Evolutionary conservation across 2,329 filamentous ascomycete species (phyloP).

Genomic region (Nemania sp.): DNA sequence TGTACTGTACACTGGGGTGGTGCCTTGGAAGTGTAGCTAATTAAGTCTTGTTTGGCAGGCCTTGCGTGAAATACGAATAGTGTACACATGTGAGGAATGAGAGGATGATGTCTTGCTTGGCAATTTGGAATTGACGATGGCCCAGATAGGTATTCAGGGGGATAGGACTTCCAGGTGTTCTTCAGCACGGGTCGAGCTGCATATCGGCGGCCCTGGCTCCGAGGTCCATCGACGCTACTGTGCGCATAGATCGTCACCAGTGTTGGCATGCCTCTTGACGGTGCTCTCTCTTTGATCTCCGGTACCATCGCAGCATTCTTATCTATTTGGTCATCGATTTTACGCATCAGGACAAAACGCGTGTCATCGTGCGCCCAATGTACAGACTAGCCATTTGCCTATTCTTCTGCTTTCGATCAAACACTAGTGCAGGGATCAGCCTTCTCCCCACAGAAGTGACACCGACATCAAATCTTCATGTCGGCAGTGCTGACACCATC

Average conservation of each 20-base stretch:
- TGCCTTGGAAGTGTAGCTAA: background rate
- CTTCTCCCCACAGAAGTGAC: conserved; percentile 17
- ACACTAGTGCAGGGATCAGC: conserved; percentile 16
- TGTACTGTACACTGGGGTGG: background rate
- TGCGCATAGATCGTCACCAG: conserved; percentile 3
- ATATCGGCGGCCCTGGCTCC: background rate
- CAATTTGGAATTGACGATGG: conserved; percentile 22
- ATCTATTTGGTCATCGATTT: too few species aligned
- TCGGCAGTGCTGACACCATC: too few species aligned
- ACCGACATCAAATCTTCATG: conserved; percentile 16
- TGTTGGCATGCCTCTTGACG: conserved; percentile 8
- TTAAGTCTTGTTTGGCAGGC: conserved; percentile 3
- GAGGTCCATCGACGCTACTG: conserved; percentile 12
- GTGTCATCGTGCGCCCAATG: conserved; percentile 20
- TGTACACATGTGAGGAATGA: too few species aligned
- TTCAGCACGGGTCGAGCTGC: background rate
- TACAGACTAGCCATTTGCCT: background rate
- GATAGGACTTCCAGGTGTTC: conserved; percentile 13
- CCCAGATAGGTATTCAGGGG: conserved; percentile 10
- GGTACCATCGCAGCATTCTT: too few species aligned
- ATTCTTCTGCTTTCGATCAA: conserved; percentile 9
- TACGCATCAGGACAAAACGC: conserved; percentile 17
- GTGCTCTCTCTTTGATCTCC: conserved; percentile 8
- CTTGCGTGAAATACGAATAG: too few species aligned
- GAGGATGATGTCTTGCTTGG: conserved; percentile 10